Evolutionary conservation across 2,329 filamentous ascomycete genomes (phyloP).

Genomic region (Ascocoryne sarcoides): DNA sequence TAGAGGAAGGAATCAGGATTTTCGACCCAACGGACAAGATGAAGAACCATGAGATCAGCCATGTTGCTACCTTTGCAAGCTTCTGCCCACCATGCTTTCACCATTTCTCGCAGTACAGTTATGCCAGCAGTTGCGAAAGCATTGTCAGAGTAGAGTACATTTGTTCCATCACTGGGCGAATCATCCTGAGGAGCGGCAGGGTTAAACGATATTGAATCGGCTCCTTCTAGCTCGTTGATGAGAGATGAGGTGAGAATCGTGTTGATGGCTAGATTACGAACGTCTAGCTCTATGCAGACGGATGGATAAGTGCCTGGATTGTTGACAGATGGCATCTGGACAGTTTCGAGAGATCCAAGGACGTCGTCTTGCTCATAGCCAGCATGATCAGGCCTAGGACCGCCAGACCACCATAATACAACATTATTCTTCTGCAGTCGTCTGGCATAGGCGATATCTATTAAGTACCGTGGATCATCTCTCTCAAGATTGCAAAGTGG

Average conservation of each 20-base stretch:
- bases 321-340: constrained; percentile 89
- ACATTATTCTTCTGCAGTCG: constrained; percentile 85
- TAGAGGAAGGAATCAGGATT: constrained; percentile 91
- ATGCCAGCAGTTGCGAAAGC: constrained; percentile 91
- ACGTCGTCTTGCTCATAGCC: constrained; percentile 93
- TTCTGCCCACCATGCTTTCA: constrained; percentile 96
- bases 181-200: constrained; percentile 57
- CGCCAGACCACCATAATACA: constrained; percentile 92
- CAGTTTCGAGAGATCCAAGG: constrained; percentile 69
- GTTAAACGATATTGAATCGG: constrained; percentile 80
- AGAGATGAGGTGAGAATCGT: constrained; percentile 94
- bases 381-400: constrained; percentile 83
- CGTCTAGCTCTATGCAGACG: constrained; percentile 89
- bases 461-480: constrained; percentile 89
- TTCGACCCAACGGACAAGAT: constrained; percentile 95
- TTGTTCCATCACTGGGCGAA: constrained; percentile 50
- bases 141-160: constrained; percentile 72
- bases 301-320: constrained; percentile 90
- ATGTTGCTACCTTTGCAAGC: constrained; percentile 84
- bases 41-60: constrained; percentile 96
- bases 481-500: constrained; percentile 92
- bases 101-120: constrained; percentile 90
- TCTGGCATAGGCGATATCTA: constrained; percentile 90
- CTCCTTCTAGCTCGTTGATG: constrained; percentile 91
- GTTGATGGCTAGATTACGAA: constrained; percentile 94